Base-by-base conservation (phyloP, 2,329 filamentous ascomycete species). In the Hypocreales sp. region DNA sequence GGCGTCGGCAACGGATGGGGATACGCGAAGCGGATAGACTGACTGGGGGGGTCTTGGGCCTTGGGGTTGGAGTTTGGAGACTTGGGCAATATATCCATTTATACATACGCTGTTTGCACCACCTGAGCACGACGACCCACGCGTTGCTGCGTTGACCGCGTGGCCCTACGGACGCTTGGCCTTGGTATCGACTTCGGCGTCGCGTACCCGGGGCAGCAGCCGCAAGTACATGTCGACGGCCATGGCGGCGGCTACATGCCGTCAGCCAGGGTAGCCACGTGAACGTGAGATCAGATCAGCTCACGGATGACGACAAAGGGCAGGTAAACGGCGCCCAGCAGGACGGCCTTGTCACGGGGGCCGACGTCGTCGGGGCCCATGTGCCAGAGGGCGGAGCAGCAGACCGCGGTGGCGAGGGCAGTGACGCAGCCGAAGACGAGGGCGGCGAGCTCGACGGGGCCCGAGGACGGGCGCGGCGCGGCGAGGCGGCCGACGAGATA, bases 1-100 rank as follows among this genome's bases (percentile, higher is more conserved):
- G 46, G 47, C 3, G 47, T 64, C 4, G 67, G 67, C 7, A 72
- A 72, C 29, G 67, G 67, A 25, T 72, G 67, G 67, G 67, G 67
- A 3, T 69, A 70, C 32, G 52, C 62, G 15, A 71, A 72, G 47
- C 48, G 65, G 32, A 53, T 21, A 21, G 36, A 37, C 18, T 37
- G 20, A 28, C 15, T 4, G 16, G 21, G 19, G 29, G 3, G 14
- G 22, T 16, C 13, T 20, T 20, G 18, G 7, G 18, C n/a, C n/a
- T n/a, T n/a, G n/a, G n/a, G n/a, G n/a, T n/a, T n/a, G n/a, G n/a
- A n/a, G n/a, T n/a, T n/a, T 22, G 20, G 5, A 11, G 20, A 14
- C 12, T 14, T 13, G 10, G 16, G n/a, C n/a, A n/a, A n/a, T n/a
- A n/a, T n/a, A n/a, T n/a, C n/a, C n/a, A n/a, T 15, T 25, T 25